A percentile compares a stretch with the other conserved stretches of the same genome.
Evolutionary conservation across 306 rosid species (phyloP).

Genomic region (Pachyrhizus erosus): DNA sequence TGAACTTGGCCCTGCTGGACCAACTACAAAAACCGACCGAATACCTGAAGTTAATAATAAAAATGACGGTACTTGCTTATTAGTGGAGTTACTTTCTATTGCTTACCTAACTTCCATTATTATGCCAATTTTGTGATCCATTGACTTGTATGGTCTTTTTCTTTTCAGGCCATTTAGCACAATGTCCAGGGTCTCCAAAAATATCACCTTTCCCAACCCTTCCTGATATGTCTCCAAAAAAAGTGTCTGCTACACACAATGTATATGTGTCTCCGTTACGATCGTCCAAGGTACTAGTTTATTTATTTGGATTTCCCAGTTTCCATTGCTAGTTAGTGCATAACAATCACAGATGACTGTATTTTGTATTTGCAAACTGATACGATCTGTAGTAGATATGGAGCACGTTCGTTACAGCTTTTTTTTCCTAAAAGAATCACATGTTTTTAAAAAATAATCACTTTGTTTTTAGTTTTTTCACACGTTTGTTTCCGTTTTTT

Average conservation of each 20-base stretch:
- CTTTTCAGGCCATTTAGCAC: constrained; percentile 58
- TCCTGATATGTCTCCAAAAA: constrained; percentile 99
- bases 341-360: background rate
- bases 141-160: constrained; percentile 39
- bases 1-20: constrained; percentile 85
- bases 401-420: no score
- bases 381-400: background rate
- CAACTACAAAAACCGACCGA: constrained; percentile 58
- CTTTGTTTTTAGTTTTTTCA: no score
- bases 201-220: constrained; percentile 89
- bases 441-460: no score
- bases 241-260: constrained; percentile 91
- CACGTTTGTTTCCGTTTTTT: no score
- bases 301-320: constrained; percentile 10
- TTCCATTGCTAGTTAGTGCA: background rate
- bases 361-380: background rate
- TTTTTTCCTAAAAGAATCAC: no score
- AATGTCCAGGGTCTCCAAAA: constrained; percentile 94
- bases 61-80: constrained; percentile 64
- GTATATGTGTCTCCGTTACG: constrained; percentile 97
- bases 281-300: constrained; percentile 83
- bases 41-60: constrained; percentile 73
- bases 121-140: constrained; percentile 28
- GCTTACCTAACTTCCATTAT: constrained; percentile 1
- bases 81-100: constrained; percentile 15